A percentile compares a stretch with the other conserved stretches of the same genome.
Conservation (phyloP, 306 rosid genomes). For the Sicyos baderoa region DNA sequence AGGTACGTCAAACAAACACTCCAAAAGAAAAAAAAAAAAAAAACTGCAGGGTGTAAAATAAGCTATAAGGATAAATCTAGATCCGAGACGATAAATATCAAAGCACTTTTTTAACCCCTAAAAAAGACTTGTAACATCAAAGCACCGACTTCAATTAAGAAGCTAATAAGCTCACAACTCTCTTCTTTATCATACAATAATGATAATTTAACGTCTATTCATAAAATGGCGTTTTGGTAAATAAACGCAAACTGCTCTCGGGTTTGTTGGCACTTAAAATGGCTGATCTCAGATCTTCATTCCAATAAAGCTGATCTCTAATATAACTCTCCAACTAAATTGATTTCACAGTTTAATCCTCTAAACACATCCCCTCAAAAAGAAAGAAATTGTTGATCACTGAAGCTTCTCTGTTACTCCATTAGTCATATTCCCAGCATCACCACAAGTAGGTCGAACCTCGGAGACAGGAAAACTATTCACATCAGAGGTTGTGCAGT, state of each 20-base stretch:
- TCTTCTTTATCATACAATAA: not conserved
- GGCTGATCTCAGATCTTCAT: not conserved
- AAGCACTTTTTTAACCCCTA: not conserved
- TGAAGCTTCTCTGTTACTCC: conserved; percentile 10
- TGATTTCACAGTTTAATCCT: not conserved
- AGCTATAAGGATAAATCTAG: no score
- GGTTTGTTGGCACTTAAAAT: not conserved
- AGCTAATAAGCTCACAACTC: not conserved
- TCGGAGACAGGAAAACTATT: not conserved
- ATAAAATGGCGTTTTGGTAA: not conserved
- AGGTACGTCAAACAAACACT: no score
- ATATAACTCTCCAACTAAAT: not conserved
- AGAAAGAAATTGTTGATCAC: not conserved
- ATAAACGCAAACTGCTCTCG: not conserved
- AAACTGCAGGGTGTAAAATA: no score
- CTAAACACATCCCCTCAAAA: not conserved
- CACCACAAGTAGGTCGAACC: not conserved
- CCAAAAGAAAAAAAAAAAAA: no score
- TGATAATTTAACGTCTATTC: not conserved
- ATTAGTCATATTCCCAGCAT: not conserved
- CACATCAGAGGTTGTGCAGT: not conserved
- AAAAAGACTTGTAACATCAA: not conserved
- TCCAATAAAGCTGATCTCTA: not conserved
- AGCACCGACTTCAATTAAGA: not conserved
- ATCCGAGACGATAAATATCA: no score